These are phyloP conservation scores for Fusarium sp. DNA, from an alignment of 2,329 filamentous ascomycete genomes.

Conservation along the genomic window DNA sequence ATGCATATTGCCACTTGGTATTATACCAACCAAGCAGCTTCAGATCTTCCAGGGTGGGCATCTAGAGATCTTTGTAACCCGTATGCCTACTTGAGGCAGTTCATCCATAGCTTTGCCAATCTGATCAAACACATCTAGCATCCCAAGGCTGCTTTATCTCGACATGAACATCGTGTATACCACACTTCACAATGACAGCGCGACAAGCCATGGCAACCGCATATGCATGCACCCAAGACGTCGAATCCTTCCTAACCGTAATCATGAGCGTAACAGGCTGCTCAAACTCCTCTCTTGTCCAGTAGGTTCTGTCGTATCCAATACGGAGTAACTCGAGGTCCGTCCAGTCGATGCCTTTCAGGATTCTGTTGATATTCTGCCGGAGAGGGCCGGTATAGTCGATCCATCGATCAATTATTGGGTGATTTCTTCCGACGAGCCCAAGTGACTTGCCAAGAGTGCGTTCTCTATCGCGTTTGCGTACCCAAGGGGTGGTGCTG, in stretches of 20 bases:
- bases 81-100: not conserved
- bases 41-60: not conserved
- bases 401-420: not conserved
- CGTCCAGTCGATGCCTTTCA: not conserved
- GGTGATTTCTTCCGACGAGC: not conserved
- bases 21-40: not conserved
- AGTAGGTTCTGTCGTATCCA: not conserved
- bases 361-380: not conserved
- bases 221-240: not conserved
- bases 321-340: not conserved
- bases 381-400: not conserved
- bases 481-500: not conserved
- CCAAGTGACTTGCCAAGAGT: not conserved
- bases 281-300: not conserved
- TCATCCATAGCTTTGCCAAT: not conserved
- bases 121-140: not conserved
- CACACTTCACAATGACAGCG: not conserved
- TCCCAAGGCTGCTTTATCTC: not conserved
- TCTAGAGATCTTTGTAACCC: not conserved
- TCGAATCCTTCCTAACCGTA: not conserved
- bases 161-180: not conserved
- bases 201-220: not conserved
- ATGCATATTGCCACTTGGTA: not conserved
- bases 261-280: not conserved
- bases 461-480: not conserved